These are phyloP conservation scores for Anthracocystis walkeri DNA, from an alignment of 1,284 basidiomycete genomes.

Conservation along the genomic window DNA sequence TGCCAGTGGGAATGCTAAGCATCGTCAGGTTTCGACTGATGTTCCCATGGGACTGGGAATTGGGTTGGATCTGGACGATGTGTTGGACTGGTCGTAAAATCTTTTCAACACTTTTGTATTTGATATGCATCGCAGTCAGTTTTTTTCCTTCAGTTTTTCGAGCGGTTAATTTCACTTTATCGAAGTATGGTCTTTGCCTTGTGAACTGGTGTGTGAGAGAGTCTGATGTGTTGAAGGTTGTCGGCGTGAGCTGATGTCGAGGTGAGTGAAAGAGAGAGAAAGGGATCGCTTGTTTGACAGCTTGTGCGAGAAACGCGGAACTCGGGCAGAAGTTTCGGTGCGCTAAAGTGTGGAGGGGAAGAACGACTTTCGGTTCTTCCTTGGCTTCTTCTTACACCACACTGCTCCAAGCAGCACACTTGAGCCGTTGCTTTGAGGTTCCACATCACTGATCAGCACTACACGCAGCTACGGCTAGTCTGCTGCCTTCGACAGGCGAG, in stretches of 20 bases:
- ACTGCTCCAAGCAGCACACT: not conserved
- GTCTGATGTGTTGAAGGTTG: too few species aligned
- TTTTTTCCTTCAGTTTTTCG: not conserved
- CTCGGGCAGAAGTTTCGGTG: conserved; percentile 26
- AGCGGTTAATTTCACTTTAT: too few species aligned
- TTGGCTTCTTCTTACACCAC: not conserved
- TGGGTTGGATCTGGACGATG: conserved; percentile 53
- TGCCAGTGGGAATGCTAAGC: conserved; percentile 27
- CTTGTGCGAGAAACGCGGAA: conserved; percentile 7
- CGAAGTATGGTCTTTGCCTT: too few species aligned
- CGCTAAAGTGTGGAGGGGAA: conserved; percentile 9
- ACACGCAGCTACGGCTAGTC: not conserved
- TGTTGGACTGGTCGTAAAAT: conserved; percentile 44
- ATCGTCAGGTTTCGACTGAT: conserved; percentile 44
- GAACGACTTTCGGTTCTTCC: not conserved
- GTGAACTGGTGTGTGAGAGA: too few species aligned
- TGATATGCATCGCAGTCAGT: not conserved
- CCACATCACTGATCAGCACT: not conserved
- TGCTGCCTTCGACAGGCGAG: not conserved
- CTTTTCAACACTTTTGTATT: not conserved
- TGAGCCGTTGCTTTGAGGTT: too few species aligned
- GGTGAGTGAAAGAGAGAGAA: too few species aligned
- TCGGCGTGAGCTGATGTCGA: too few species aligned
- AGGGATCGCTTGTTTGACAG: not conserved
- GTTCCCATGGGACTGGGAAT: conserved; percentile 49